Evolutionary conservation across 441 rosid species (phyloP), one percentile per base, ranked within the genome.

Genomic region (Daphne laureola): DNA sequence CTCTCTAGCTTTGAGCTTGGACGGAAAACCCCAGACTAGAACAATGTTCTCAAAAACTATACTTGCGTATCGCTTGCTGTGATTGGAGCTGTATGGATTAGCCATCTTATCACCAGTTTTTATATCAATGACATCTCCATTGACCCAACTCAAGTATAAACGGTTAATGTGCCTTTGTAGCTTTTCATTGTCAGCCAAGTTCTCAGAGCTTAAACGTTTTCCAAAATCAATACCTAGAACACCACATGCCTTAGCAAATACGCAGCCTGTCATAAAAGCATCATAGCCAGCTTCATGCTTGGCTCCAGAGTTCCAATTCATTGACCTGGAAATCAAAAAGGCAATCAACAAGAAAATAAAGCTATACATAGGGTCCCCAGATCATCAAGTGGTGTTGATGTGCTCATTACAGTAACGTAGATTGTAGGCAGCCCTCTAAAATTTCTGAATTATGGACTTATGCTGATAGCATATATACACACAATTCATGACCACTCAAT

Each of bases 281-380:
- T 92, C 98, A 70, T 86, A 92, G 36, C 98, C 98, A 4, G 98
- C 97, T 68, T 92, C 98, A 58, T 92, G 98, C 69, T 86, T 92
- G 23, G 64, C 85, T 69, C 98, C 97, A 53, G 87, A 68, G 59
- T 65, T 81, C 96, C 95, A 92, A 54, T 68, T 67, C 54, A 85
- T 73, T 56, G 69, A 83, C 75, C 98, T 92, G 90, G 55, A 71
- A 54, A 56, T 17, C 14, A 35, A 50, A 60, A 41, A 31, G 11
- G 45, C n/a, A 21, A 35, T 18, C 35, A 31, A 49, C 25, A 21
- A 21, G 25, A 21, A 21, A 21, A 21, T 21, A 21, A 21, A 53
- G n/a, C 45, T 49, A 53, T 65, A 66, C 48, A 58, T 38, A n/a
- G n/a, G n/a, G n/a, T n/a, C n/a, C n/a, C n/a, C n/a, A n/a, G n/a